Percentiles rank a stretch among this genome's conserved stretches.
These are phyloP conservation scores for Termitomyces bulborhizus DNA, from an alignment of 768 basidiomycete species.

Conservation along the genomic window DNA sequence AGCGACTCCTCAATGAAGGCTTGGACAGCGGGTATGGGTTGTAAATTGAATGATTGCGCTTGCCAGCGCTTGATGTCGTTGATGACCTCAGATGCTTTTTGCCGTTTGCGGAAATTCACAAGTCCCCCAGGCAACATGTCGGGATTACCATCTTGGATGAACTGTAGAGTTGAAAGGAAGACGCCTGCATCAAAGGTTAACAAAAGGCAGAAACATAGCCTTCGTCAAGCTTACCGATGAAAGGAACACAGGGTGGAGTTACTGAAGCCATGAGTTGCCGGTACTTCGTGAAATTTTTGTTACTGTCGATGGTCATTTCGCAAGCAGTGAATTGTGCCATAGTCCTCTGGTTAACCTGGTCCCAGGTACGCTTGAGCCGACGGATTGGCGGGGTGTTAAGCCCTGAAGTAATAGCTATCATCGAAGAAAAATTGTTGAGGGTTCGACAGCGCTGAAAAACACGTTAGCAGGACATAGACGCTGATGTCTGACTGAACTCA, in stretches of 20 bases:
- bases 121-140: constrained; percentile 73
- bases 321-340: constrained; percentile 71
- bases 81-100: constrained; percentile 94
- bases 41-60: constrained; percentile 82
- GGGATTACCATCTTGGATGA: constrained; percentile 95
- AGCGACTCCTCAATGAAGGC: constrained; percentile 77
- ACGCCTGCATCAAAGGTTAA: constrained; percentile 52
- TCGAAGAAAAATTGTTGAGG: constrained; percentile 93
- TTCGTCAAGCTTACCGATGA: constrained; percentile 62
- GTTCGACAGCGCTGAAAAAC: constrained; percentile 69
- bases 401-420: constrained; percentile 94
- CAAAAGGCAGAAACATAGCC: neutral
- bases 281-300: constrained; percentile 93
- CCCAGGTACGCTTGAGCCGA: constrained; percentile 91
- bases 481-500: constrained; percentile 31
- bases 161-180: constrained; percentile 93
- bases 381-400: constrained; percentile 91
- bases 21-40: constrained; percentile 57
- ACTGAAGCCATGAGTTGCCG: constrained; percentile 76
- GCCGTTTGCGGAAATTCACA: constrained; percentile 95
- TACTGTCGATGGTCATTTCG: constrained; percentile 87
- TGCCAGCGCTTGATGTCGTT: constrained; percentile 97
- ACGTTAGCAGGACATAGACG: neutral
- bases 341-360: constrained; percentile 72
- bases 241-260: constrained; percentile 92